Evolutionary conservation across 129 eudicot genomes (phyloP).

Genomic region (Helianthus tuberosus): DNA sequence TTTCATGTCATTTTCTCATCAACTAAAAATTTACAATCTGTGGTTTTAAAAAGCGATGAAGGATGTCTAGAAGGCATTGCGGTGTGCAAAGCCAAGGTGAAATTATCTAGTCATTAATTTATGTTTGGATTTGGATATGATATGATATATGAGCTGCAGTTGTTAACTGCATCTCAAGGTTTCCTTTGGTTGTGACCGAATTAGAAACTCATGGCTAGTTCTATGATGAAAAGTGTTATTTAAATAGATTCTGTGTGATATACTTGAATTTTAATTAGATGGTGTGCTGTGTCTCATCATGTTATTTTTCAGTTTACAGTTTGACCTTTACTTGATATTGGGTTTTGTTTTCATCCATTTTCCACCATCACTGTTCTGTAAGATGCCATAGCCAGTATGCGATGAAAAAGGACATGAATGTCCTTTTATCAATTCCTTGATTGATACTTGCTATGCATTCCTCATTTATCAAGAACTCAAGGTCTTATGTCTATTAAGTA

Average conservation of each 20-base stretch:
- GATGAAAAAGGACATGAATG: too few species aligned
- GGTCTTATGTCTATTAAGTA: too few species aligned
- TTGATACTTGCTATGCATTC: too few species aligned
- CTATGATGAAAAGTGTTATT: conserved; percentile 33
- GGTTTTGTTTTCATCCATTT: not conserved
- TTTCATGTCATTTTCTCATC: not conserved
- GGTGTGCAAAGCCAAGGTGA: conserved; percentile 24
- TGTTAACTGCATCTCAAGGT: not conserved
- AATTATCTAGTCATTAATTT: conserved; percentile 33
- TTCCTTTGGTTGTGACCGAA: conserved; percentile 14
- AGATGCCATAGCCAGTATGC: too few species aligned
- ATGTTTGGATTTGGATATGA: conserved; percentile 41
- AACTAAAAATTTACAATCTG: not conserved
- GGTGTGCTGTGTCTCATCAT: not conserved
- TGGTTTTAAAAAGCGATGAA: conserved; percentile 14
- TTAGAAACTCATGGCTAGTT: conserved; percentile 41
- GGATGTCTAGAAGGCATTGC: conserved; percentile 38
- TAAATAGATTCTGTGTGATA: conserved; percentile 35
- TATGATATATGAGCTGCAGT: conserved; percentile 38
- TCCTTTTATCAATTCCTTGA: too few species aligned
- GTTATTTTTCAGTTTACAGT: not conserved
- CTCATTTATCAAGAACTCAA: too few species aligned
- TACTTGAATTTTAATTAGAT: conserved; percentile 16
- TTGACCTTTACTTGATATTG: not conserved
- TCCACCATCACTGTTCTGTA: too few species aligned